Conservation (phyloP, 495 filamentous ascomycete genomes). For the Platismatia glauca region DNA sequence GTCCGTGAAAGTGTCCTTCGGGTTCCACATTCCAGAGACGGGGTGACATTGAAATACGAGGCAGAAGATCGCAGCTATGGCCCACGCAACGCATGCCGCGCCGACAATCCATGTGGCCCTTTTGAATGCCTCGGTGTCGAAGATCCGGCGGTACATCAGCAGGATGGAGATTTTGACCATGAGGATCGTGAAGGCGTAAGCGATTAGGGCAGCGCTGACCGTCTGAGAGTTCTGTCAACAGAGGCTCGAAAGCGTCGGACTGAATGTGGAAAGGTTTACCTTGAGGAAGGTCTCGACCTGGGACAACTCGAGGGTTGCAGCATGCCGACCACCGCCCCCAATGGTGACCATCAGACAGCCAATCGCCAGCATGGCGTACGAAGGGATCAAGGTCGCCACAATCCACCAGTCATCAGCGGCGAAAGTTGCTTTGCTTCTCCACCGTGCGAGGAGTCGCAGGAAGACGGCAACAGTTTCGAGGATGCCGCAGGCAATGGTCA, state of each 20-base stretch:
- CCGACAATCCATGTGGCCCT: constrained; percentile 29
- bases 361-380: constrained; percentile 14
- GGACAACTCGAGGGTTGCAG: not conserved
- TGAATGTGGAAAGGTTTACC: not conserved
- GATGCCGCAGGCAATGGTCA: constrained; percentile 13
- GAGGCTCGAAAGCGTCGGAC: not conserved
- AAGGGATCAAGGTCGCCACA: constrained; percentile 14
- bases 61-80: constrained; percentile 34
- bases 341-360: constrained; percentile 11
- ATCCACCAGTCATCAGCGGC: constrained; percentile 16
- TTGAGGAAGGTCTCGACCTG: constrained; percentile 9
- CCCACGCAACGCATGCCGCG: constrained; percentile 31
- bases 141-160: constrained; percentile 32
- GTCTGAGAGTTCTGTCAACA: constrained; percentile 15
- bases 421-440: constrained; percentile 14
- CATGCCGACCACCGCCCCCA: constrained; percentile 8
- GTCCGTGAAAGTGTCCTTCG: constrained; percentile 23
- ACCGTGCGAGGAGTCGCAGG: constrained; percentile 13
- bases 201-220: constrained; percentile 30
- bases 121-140: constrained; percentile 27
- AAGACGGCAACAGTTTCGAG: constrained; percentile 14
- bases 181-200: constrained; percentile 30
- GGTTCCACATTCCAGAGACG: constrained; percentile 34
- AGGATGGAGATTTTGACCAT: constrained; percentile 32
- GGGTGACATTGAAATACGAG: constrained; percentile 40